A percentile compares a stretch with the other conserved stretches of the same genome.
phyloP scores from a whole-genome alignment of 2,329 filamentous ascomycete genomes.

The Diaporthe sp. region DNA sequence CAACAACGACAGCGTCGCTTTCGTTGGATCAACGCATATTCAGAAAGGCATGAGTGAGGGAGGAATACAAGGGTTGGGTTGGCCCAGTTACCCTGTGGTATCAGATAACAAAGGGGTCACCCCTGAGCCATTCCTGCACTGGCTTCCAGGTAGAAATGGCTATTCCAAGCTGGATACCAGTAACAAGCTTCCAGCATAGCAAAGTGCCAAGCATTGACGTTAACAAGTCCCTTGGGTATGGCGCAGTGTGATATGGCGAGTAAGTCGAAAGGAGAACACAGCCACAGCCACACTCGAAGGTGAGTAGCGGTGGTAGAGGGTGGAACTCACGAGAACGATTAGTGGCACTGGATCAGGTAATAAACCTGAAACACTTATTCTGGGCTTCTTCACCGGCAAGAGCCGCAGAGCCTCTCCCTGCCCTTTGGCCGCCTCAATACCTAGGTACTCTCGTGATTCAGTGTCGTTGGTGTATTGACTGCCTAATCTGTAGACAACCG shows the following conservation, averaged over 20 bases:
- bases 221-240: neutral
- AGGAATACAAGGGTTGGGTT: no score
- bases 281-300: neutral
- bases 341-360: neutral
- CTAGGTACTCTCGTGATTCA: neutral
- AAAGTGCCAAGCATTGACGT: neutral
- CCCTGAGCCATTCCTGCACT: neutral
- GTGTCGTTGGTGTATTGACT: no score
- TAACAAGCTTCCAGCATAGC: neutral
- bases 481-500: neutral
- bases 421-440: neutral
- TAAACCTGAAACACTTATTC: neutral
- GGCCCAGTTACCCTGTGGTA: neutral
- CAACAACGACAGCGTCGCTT: no score
- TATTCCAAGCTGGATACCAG: no score
- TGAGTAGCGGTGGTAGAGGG: neutral
- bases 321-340: neutral
- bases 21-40: no score
- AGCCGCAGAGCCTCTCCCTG: constrained; percentile 9
- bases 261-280: neutral
- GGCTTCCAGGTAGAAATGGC: neutral
- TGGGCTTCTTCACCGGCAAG: neutral
- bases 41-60: no score
- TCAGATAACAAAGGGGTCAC: neutral
- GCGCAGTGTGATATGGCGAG: neutral